These are phyloP conservation scores for Macroventuria anomochaeta DNA, from an alignment of 2,329 filamentous ascomycete species.

Conservation along the genomic window DNA sequence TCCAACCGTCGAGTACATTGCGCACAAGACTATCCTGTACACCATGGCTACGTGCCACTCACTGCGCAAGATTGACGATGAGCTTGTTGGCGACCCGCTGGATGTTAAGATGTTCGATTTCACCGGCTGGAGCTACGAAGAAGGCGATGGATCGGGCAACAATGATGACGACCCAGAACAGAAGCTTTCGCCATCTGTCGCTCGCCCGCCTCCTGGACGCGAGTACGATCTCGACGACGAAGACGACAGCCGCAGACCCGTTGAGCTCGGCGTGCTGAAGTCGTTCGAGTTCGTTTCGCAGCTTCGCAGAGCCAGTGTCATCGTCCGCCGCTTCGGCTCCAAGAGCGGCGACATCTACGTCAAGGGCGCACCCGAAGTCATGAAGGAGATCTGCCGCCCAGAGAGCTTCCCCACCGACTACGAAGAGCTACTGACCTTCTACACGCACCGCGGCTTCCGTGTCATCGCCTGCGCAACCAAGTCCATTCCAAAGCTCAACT, in stretches of 20 bases:
- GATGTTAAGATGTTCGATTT: slow-evolving; percentile 99
- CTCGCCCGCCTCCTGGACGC: slow-evolving; percentile 73
- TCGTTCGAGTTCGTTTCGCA: slow-evolving; percentile 96
- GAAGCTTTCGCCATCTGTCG: slow-evolving; percentile 84
- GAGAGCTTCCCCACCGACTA: slow-evolving; percentile 88
- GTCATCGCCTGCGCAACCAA: slow-evolving; percentile 95
- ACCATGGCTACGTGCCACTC: slow-evolving; percentile 99
- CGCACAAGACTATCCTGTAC: slow-evolving; percentile 76
- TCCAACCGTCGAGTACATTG: slow-evolving; percentile 65
- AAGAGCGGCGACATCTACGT: slow-evolving; percentile 88
- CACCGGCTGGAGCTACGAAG: slow-evolving; percentile 89
- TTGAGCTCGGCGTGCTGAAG: slow-evolving; percentile 90
- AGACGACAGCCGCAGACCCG: slow-evolving; percentile 57
- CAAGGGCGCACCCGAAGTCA: slow-evolving; percentile 95
- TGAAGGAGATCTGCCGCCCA: slow-evolving; percentile 87
- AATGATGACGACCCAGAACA: slow-evolving; percentile 79
- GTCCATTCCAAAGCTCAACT: slow-evolving; percentile 84
- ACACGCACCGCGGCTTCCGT: slow-evolving; percentile 94
- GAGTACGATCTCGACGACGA: slow-evolving; percentile 64
- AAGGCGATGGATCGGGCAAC: slow-evolving; percentile 73
- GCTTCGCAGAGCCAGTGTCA: slow-evolving; percentile 86
- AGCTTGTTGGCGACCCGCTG: slow-evolving; percentile 89
- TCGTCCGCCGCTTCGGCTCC: slow-evolving; percentile 86
- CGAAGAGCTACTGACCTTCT: slow-evolving; percentile 84
- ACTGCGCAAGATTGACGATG: slow-evolving; percentile 81